These are phyloP conservation scores for Yarrowia divulgata DNA, from an alignment of 805 yeast species.

Conservation along the genomic window DNA sequence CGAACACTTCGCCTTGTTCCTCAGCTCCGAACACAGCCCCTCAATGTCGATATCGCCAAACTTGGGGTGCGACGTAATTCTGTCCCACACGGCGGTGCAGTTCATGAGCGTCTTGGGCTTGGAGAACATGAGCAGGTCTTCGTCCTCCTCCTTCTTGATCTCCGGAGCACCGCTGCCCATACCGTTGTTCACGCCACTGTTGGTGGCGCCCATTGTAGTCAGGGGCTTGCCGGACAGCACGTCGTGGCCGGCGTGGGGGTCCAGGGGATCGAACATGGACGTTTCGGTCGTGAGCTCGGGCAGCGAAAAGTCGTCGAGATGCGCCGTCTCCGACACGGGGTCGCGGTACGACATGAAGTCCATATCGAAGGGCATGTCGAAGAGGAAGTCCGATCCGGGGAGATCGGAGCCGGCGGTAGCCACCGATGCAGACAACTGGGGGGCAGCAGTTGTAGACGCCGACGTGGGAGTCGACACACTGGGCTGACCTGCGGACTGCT, in stretches of 20 bases:
- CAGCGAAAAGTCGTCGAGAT: constrained; percentile 45
- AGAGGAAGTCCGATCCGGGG: constrained; percentile 42
- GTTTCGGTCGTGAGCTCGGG: constrained; percentile 50
- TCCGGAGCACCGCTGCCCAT: background rate
- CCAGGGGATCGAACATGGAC: constrained; percentile 51
- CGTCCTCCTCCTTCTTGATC: constrained; percentile 31
- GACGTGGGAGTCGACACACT: constrained; percentile 2
- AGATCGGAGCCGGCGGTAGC: constrained; percentile 20
- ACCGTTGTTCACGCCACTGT: constrained; percentile 12
- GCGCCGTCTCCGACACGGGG: constrained; percentile 50
- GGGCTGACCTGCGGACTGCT: constrained; percentile 6
- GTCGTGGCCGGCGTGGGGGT: constrained; percentile 44
- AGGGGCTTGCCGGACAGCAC: constrained; percentile 19
- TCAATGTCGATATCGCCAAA: constrained; percentile 94
- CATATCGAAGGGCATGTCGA: constrained; percentile 47
- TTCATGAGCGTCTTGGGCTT: constrained; percentile 53
- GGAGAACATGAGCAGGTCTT: constrained; percentile 18
- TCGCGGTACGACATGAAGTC: constrained; percentile 47
- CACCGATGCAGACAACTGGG: constrained; percentile 18
- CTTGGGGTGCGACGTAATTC: constrained; percentile 91
- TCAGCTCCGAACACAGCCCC: constrained; percentile 87
- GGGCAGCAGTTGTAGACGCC: background rate
- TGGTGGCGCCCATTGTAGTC: constrained; percentile 15
- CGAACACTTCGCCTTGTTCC: constrained; percentile 92
- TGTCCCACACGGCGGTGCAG: constrained; percentile 96